Evolutionary conservation across 176 grass and related monocot species (phyloP), one percentile per base, ranked within the genome.

Genomic region (Rhynchospora pubera): DNA sequence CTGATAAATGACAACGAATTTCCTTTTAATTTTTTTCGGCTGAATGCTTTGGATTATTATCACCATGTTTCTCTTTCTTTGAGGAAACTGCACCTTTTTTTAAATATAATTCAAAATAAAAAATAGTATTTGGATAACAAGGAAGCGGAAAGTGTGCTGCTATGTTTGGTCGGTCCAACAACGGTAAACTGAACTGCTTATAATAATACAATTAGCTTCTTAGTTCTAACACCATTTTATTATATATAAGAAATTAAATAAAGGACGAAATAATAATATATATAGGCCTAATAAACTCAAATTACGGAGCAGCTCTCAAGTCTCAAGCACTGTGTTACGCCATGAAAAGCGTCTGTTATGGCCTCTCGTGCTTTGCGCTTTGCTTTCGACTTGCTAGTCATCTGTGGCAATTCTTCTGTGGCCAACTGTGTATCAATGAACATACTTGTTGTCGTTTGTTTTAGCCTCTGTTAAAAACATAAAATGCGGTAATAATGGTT

Each of bases 351-450:
- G 91, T 86, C 85, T 88, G 85, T 73, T 65, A 78, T 82, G 79
- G 62, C 26, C n/a, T 74, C 88, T 91, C 57, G 88, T 91, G 88
- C 88, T 91, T 81, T 82, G 80, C 2, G 91, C 86, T 71, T 65
- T 83, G 13, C 5, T 18, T 53, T 90, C 6, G 69, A 77, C 44
- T 62, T 55, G 57, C 45, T 4, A 34, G 7, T 30, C 57, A 47
- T 42, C 56, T n/a, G 21, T 69, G 34, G 9, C 61, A 57, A 51
- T 34, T 34, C 52, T 82, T 72, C 1, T 67, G 67, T 83, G 42
- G 75, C 76, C 23, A 47, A 39, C 48, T 3, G 42, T 89, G 42
- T 19, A 76, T 51, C 55, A 0, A 5, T 1, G 34, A 39, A n/a
- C 79, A 74, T 47, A 55, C 11, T 67, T 9, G 34, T 39, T 1